Evolutionary conservation across 1,139 yeast species (phyloP).

Genomic region (Hanseniaspora gamundiae): DNA sequence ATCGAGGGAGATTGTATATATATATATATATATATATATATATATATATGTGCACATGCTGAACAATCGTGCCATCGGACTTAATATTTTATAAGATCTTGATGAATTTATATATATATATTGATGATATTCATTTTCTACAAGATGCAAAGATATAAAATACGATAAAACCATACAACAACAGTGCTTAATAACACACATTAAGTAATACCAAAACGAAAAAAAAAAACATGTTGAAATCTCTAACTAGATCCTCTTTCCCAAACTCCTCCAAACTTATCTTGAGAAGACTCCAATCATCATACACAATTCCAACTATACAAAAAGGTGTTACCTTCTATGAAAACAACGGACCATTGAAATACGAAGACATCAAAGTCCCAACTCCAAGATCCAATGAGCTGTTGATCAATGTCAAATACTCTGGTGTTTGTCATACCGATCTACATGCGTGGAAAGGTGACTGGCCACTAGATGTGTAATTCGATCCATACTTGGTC

Average conservation of each 20-base stretch:
- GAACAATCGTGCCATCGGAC: background rate
- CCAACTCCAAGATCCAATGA: conserved; percentile 61
- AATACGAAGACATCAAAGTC: conserved; percentile 52
- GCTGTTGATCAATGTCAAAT: conserved; percentile 52
- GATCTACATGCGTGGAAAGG: conserved; percentile 76
- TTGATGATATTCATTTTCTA: no score
- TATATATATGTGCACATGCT: background rate
- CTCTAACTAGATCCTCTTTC: background rate
- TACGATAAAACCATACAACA: no score
- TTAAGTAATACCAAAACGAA: no score
- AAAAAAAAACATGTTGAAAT: background rate
- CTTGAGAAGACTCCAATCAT: conserved; percentile 8
- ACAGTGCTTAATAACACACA: no score
- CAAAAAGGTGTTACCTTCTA: conserved; percentile 69
- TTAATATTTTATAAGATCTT: no score
- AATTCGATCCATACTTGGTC: conserved; percentile 45
- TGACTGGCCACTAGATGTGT: conserved; percentile 60
- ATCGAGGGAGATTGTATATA: background rate
- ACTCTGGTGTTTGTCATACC: conserved; percentile 73
- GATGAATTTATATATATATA: no score
- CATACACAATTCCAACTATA: conserved; percentile 38
- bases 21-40: background rate
- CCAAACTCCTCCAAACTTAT: background rate
- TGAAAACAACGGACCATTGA: conserved; percentile 51
- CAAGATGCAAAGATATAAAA: no score